A percentile compares a stretch with the other conserved stretches of the same genome.
Conservation (phyloP, 306 rosid genomes). For the Sicyos edulis region DNA sequence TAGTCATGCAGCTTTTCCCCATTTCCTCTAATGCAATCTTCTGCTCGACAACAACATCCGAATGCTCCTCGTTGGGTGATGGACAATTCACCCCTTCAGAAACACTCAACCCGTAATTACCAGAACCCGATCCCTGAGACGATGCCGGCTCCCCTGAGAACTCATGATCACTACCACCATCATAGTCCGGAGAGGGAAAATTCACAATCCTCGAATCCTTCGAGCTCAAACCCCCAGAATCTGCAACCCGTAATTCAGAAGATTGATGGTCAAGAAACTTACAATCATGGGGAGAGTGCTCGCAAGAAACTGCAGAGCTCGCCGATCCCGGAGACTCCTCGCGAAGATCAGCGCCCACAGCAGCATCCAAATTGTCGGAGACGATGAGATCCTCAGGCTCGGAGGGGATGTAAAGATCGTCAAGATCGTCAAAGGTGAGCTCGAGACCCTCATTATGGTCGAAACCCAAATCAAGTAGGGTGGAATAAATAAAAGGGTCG, state of each 20-base stretch:
- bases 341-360: constrained; percentile 5
- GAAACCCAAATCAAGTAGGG: constrained; percentile 36
- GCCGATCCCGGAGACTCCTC: constrained; percentile 31
- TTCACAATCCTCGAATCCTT: constrained; percentile 9
- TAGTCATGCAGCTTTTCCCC: constrained; percentile 40
- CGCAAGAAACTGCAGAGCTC: constrained; percentile 14
- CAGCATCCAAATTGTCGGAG: constrained; percentile 17
- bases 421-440: constrained; percentile 66
- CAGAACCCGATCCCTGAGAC: constrained; percentile 76
- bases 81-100: constrained; percentile 39
- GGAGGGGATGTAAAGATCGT: constrained; percentile 44
- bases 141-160: constrained; percentile 44
- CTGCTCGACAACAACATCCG: constrained; percentile 31
- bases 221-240: constrained; percentile 24
- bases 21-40: constrained; percentile 47
- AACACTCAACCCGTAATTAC: constrained; percentile 44
- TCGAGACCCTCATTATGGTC: constrained; percentile 45
- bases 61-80: constrained; percentile 33
- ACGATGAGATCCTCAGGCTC: constrained; percentile 51
- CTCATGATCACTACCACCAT: constrained; percentile 31
- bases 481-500: constrained; percentile 39
- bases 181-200: constrained; percentile 24
- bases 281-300: not conserved
- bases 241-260: constrained; percentile 24
- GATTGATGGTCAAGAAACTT: constrained; percentile 1